Evolutionary conservation across 2,329 filamentous ascomycete species (phyloP).

Genomic region (Cladophialophora yegresii): DNA sequence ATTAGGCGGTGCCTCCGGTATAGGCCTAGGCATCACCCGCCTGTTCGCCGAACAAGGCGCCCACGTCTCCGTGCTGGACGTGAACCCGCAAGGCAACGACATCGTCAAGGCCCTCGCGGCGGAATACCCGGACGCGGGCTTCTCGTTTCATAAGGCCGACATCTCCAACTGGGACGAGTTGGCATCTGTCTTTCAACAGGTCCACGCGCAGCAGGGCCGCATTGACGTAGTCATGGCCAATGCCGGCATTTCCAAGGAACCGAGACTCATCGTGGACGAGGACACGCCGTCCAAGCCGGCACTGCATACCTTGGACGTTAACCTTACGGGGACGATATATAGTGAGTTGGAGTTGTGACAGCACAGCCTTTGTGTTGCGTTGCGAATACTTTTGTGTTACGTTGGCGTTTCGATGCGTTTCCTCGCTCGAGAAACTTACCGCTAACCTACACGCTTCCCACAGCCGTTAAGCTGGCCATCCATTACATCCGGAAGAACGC

Average conservation of each 20-base stretch:
- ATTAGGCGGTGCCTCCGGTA: conserved; percentile 43
- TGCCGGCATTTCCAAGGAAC: conserved; percentile 52
- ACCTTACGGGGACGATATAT: conserved; percentile 48
- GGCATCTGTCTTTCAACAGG: conserved; percentile 42
- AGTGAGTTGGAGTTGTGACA: conserved; percentile 44
- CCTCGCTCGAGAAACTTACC: not conserved
- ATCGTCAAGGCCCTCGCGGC: conserved; percentile 35
- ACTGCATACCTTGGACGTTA: conserved; percentile 44
- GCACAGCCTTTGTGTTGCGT: not conserved
- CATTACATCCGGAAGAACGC: conserved; percentile 55
- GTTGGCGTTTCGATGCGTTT: not conserved
- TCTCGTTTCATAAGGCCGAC: conserved; percentile 41
- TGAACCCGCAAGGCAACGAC: conserved; percentile 38
- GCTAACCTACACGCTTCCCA: not conserved
- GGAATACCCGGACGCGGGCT: conserved; percentile 37
- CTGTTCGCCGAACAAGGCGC: conserved; percentile 40
- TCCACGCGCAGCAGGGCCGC: conserved; percentile 41
- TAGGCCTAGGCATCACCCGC: conserved; percentile 43
- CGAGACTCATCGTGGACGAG: conserved; percentile 42
- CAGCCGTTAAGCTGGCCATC: conserved; percentile 54
- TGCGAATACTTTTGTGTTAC: not conserved
- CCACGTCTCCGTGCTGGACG: conserved; percentile 42
- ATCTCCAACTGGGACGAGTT: conserved; percentile 44
- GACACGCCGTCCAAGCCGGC: conserved; percentile 42
- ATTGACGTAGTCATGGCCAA: conserved; percentile 56